Base-by-base conservation (phyloP, 306 rosid genomes). In the Lathyrus sativus region DNA sequence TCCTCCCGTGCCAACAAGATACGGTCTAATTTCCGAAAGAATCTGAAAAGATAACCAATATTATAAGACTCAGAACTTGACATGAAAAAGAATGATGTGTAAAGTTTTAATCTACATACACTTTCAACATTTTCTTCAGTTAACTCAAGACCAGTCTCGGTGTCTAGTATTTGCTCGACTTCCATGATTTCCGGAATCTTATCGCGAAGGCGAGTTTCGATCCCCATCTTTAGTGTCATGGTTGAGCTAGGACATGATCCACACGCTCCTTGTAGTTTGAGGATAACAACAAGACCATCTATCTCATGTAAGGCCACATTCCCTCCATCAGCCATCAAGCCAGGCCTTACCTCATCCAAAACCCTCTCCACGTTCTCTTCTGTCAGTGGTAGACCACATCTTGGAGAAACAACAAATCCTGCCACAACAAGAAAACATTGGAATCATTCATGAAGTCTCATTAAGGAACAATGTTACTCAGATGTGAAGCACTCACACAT, bases 221-320 rank as follows among this genome's bases (percentile, higher is more conserved):
- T 90, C 54, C 98, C 98, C 96, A 88, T 90, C 75, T 90, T 93
- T 2, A 93, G 78, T 28, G 98, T 93, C 98, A 93, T 93, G 10
- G 96, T 78, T 58, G 98, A 93, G 76, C 98, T 90, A 26, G 98
- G 98, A 62, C 98, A 93, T 29, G 98, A 93, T 1, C 98, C 97
- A 61, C 98, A 90, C 17, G 98, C 98, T 73, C 98, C 98, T 88
- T 93, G 91, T 18, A 93, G 87, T 81, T 90, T 90, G 78, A 93
- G 84, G 60, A 93, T 60, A 49, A 93, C 98, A 62, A 88, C 85
- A 83, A 93, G 98, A 15, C 97, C 97, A 84, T 90, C 98, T 67
- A 93, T 93, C 76, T 93, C 98, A 67, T 93, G 97, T 11, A 93
- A 77, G 31, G 91, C 93, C 77, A 93, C 98, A 79, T 90, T 93